Percentiles rank a stretch among this genome's conserved stretches.
phyloP scores from a whole-genome alignment of 371 early-diverging fungal species.

The Coelomomyces lativittatus region DNA sequence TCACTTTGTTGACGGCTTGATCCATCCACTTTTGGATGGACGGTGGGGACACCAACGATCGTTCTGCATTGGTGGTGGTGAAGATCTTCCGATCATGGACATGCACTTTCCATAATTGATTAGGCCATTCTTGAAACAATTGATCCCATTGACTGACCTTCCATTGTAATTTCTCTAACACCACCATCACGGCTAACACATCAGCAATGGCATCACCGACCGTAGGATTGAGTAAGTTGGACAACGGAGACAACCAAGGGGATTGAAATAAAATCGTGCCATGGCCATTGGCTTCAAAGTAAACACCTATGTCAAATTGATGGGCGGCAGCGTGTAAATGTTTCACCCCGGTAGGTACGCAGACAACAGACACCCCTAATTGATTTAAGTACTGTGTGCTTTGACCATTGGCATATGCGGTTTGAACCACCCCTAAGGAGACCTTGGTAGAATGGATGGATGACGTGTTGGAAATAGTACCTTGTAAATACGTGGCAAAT shows the following conservation, averaged over 20 bases:
- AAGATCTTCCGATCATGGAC: conserved; percentile 72
- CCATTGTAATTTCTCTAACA: conserved; percentile 63
- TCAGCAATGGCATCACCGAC: conserved; percentile 98
- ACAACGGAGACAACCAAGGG: conserved; percentile 53
- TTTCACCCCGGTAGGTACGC: conserved; percentile 96
- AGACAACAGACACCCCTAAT: conserved; percentile 76
- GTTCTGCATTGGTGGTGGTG: conserved; percentile 88
- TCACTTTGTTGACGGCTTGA: conserved; percentile 55
- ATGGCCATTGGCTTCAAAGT: conserved; percentile 99
- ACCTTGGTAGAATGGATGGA: conserved; percentile 53
- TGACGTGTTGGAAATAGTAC: conserved; percentile 58
- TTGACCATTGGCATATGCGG: conserved; percentile 96
- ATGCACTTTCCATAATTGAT: conserved; percentile 84
- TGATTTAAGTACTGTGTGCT: conserved; percentile 69
- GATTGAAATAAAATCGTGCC: conserved; percentile 93
- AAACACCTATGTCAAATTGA: conserved; percentile 93
- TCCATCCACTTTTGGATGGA: conserved; percentile 82
- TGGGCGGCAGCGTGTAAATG: conserved; percentile 95
- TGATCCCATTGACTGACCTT: conserved; percentile 70
- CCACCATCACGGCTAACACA: conserved; percentile 83
- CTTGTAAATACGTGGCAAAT: conserved; percentile 75
- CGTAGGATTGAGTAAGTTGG: conserved; percentile 86
- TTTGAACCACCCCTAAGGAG: conserved; percentile 92
- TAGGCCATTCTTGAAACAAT: conserved; percentile 83
- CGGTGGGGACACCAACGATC: conserved; percentile 63